phyloP scores from a whole-genome alignment of 768 basidiomycete genomes.

The Mycena chlorophos region DNA sequence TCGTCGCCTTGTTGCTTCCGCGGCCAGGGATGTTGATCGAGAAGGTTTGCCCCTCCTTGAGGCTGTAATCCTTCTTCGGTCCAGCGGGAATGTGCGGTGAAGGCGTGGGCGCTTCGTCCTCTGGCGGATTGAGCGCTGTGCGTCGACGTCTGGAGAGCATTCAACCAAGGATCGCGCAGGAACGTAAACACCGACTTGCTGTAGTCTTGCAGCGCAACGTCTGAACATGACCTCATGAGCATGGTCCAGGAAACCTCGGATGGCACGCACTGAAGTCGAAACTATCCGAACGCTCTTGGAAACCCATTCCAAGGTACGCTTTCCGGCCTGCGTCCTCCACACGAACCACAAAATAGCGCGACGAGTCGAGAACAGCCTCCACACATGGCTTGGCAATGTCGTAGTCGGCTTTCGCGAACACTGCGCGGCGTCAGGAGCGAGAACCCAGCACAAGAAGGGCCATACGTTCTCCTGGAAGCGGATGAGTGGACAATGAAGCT shows the following conservation, averaged over 20 bases:
- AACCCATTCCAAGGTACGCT: conserved; percentile 94
- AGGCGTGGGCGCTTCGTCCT: conserved; percentile 42
- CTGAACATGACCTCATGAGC: conserved; percentile 36
- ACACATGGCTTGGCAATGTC: conserved; percentile 77
- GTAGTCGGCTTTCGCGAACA: conserved; percentile 87
- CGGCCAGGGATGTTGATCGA: conserved; percentile 89
- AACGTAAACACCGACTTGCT: conserved; percentile 55
- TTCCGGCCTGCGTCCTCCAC: conserved; percentile 86
- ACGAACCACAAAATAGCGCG: conserved; percentile 90
- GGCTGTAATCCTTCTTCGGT: conserved; percentile 89
- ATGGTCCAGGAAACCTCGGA: conserved; percentile 12
- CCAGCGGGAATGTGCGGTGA: conserved; percentile 75
- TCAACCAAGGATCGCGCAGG: conserved; percentile 10
- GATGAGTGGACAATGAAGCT: background rate
- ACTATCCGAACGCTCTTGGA: conserved; percentile 82
- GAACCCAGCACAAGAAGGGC: conserved; percentile 15
- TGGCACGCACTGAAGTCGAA: conserved; percentile 82
- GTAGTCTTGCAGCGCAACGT: conserved; percentile 85
- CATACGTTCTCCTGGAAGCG: conserved; percentile 65
- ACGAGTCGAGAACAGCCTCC: conserved; percentile 95
- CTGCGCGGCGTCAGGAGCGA: conserved; percentile 38
- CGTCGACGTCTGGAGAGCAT: conserved; percentile 52
- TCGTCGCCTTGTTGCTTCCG: conserved; percentile 36
- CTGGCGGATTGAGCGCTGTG: conserved; percentile 57
- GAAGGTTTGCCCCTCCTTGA: conserved; percentile 95